Base-by-base conservation (phyloP, 2,329 filamentous ascomycete species). In the Clarireedia monteithiana region DNA sequence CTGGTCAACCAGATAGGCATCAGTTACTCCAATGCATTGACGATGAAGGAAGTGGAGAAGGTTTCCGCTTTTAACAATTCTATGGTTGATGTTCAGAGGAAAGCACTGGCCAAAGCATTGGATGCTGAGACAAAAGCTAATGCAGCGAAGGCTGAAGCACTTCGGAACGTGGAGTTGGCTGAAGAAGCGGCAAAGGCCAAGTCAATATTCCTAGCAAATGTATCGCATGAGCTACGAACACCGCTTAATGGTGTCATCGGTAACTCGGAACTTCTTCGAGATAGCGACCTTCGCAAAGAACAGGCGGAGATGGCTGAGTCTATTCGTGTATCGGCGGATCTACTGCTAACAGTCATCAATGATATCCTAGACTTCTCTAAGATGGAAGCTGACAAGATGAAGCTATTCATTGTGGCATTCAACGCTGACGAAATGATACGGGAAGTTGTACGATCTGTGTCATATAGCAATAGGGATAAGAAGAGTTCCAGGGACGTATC, bases 311-410 rank as follows among this genome's bases (percentile, higher is more conserved):
- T 91, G 77, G 88, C 89, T 4, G 89, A 95, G 67, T 92, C 89
- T 15, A 94, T 95, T 54, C 83, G 89, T 50, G 80, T 91, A 34
- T 95, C 89, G 49, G 90, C 89, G 0, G 91, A 96, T 67, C 83
- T 94, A 15, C 74, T 96, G 14, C 76, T 96, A 26, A 94, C 91
- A 0, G 89, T 96, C 48, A 96, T 96, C 73, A 96, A 96, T 67
- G 92, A 97, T 67, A 96, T 96, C 53, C 77, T 96, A 4, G 92
- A 97, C 71, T 95, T 96, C 68, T 96, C 91, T 27, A 95, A 95
- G 71, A 90, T 94, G 74, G 90, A 95, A 69, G 89, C 88, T 2
- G 89, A 91, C 63, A 86, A 90, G 69, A 85, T 95, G 75, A 90
- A 94, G 68, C 80, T 91, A 1, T 89, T 89, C 67, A 79, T 85